These are phyloP conservation scores for Diaporthe nobilis DNA, from an alignment of 2,329 filamentous ascomycete genomes.

Conservation along the genomic window DNA sequence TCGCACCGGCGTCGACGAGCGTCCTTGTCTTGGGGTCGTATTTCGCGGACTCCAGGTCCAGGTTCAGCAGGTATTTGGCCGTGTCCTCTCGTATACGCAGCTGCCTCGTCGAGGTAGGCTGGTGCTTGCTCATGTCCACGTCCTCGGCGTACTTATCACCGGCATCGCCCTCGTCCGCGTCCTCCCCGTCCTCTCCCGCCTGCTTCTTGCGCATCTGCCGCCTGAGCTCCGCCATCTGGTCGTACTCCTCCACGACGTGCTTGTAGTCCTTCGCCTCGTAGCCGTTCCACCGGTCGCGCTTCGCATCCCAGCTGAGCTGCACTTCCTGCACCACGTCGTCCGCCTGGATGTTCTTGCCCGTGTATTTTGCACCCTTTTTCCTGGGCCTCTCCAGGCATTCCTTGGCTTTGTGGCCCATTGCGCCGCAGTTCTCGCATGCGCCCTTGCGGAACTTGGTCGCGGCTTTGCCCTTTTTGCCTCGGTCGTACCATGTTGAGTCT, in stretches of 20 bases:
- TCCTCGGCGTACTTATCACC: slow-evolving; percentile 91
- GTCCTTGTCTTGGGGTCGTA: slow-evolving; percentile 97
- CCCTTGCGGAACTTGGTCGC: slow-evolving; percentile 98
- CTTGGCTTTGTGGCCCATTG: slow-evolving; percentile 96
- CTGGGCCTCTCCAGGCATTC: slow-evolving; percentile 92
- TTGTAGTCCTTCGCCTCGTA: slow-evolving; percentile 91
- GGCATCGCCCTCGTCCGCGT: slow-evolving; percentile 69
- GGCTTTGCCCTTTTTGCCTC: slow-evolving; percentile 88
- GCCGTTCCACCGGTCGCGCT: slow-evolving; percentile 98
- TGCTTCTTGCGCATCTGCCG: slow-evolving; percentile 64
- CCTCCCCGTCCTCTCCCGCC: slow-evolving; percentile 65
- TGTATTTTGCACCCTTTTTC: slow-evolving; percentile 92
- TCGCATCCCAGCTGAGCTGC: slow-evolving; percentile 94
- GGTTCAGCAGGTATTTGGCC: slow-evolving; percentile 94
- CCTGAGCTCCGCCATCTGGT: slow-evolving; percentile 85
- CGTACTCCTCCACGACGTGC: slow-evolving; percentile 89
- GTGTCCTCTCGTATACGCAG: slow-evolving; percentile 95
- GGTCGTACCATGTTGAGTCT: slow-evolving; percentile 91
- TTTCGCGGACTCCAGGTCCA: slow-evolving; percentile 95
- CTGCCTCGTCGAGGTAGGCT: slow-evolving; percentile 91
- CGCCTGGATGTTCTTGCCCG: slow-evolving; percentile 91
- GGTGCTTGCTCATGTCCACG: slow-evolving; percentile 95
- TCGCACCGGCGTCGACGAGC: slow-evolving; percentile 88
- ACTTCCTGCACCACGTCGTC: slow-evolving; percentile 91
- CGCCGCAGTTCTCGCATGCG: slow-evolving; percentile 97